Percentiles rank a stretch among this genome's conserved stretches.
phyloP scores from a whole-genome alignment of 2,329 filamentous ascomycete genomes.

The Paecilomyces niveus region DNA sequence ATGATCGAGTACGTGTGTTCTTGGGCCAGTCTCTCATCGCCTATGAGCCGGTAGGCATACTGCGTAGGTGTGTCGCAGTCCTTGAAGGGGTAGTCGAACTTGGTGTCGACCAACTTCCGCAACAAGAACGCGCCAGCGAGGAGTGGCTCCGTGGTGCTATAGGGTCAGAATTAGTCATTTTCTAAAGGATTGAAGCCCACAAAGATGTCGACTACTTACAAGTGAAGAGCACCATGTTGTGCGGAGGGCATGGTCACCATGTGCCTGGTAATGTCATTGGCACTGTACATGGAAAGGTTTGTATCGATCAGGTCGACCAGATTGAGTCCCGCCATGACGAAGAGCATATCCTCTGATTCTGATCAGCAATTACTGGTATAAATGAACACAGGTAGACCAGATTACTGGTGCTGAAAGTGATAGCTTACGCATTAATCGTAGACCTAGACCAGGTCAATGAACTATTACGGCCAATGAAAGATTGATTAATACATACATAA shows the following conservation, averaged over 20 bases:
- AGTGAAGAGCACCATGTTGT: conserved; percentile 31
- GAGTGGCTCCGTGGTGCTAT: conserved; percentile 27
- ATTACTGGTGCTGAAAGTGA: not conserved
- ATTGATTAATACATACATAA: conserved; percentile 15
- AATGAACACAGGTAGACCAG: conserved; percentile 1
- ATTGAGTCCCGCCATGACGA: conserved; percentile 28
- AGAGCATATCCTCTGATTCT: conserved; percentile 27
- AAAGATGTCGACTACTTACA: conserved; percentile 14
- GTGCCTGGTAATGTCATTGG: conserved; percentile 28
- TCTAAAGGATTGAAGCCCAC: not conserved
- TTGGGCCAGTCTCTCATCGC: conserved; percentile 17
- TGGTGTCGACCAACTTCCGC: conserved; percentile 24
- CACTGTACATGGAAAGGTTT: conserved; percentile 15
- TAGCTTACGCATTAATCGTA: conserved; percentile 16
- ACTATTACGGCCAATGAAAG: not conserved
- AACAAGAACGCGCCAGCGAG: conserved; percentile 29
- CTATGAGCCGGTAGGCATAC: conserved; percentile 26
- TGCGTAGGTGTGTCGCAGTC: conserved; percentile 27
- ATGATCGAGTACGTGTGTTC: conserved; percentile 32
- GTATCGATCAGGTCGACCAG: conserved; percentile 26
- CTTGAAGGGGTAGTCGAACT: conserved; percentile 29
- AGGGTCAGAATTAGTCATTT: not conserved
- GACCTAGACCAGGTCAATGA: conserved; percentile 6
- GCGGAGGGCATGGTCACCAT: conserved; percentile 27
- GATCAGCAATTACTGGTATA: not conserved